Conservation (phyloP, 352 stramenopile genomes). For the Phytopythium boreale region DNA sequence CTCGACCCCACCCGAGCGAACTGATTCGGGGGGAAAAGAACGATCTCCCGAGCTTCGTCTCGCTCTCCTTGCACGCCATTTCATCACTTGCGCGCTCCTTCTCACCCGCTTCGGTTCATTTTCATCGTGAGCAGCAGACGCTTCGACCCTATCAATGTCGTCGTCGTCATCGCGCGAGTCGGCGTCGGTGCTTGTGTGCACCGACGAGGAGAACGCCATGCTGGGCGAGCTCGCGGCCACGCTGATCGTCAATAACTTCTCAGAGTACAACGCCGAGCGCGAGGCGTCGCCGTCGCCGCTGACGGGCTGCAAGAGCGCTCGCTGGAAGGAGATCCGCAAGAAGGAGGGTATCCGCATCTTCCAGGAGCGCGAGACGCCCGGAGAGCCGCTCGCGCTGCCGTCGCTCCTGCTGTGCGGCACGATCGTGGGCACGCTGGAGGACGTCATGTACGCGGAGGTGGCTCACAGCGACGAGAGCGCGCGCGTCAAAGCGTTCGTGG, state of each 20-base stretch:
- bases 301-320: slow-evolving; percentile 24
- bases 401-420: slow-evolving; percentile 10
- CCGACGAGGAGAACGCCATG: slow-evolving; percentile 14
- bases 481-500: slow-evolving; percentile 7
- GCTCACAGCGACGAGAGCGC: background rate
- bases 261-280: slow-evolving; percentile 35
- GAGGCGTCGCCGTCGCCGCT: slow-evolving; percentile 28
- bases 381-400: slow-evolving; percentile 5
- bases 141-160: too few relatives aligned
- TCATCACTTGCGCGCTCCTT: background rate
- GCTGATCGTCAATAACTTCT: slow-evolving; percentile 40
- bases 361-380: slow-evolving; percentile 18
- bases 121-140: too few relatives aligned
- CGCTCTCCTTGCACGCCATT: background rate
- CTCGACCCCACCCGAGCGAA: background rate
- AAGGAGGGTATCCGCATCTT: slow-evolving; percentile 28
- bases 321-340: slow-evolving; percentile 31
- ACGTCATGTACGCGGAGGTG: slow-evolving; percentile 11
- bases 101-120: background rate
- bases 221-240: slow-evolving; percentile 28
- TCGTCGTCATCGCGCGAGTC: background rate
- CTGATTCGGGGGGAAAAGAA: background rate
- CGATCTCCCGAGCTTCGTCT: too few relatives aligned
- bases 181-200: background rate
- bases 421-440: slow-evolving; percentile 9